Evolutionary conservation across 306 rosid species (phyloP), one percentile per base, ranked within the genome.

Genomic region (Glycyrrhiza uralensis): DNA sequence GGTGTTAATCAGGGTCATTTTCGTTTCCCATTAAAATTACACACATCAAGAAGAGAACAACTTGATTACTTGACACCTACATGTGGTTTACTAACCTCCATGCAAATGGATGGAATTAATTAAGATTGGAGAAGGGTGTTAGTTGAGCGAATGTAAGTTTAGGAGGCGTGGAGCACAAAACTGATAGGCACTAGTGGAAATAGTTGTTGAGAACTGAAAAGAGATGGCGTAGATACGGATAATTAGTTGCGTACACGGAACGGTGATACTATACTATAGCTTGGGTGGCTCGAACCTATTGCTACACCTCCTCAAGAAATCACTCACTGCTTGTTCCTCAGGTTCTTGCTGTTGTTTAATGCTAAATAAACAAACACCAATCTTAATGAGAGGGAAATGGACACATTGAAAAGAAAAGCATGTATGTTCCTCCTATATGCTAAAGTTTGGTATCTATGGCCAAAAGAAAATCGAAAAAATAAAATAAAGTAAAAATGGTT

Each of bases 231-330:
- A 30, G 35, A 71, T 74, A 39, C 17, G 20, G 46, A 38, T 36
- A 10, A 33, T 33, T 7, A 39, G 24, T 64, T 75, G 67, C 79
- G 66, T 75, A 19, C 4, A 42, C 67, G 80, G 33, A 52, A 75
- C 72, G 65, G 22, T 6, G 58, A 14, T 36, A 12, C 54, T 52
- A 33, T 12, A n/a, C 12, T 45, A 12, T 35, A 54, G 6, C 15
- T 26, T 23, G n/a, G 22, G 9, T 15, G 33, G 7, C 38, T 49
- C n/a, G 68, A 29, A 36, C 22, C 32, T n/a, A 39, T 22, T 12
- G 50, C 49, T 7, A 38, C 17, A 35, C 46, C 17, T 8, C n/a
- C n/a, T n/a, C n/a, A n/a, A n/a, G n/a, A n/a, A n/a, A n/a, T n/a
- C n/a, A n/a, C n/a, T n/a, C n/a, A n/a, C n/a, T n/a, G n/a, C n/a